Evolutionary conservation across 331 rosid genomes (phyloP), one percentile per base, ranked within the genome.

Genomic region (Quercus phellos): DNA sequence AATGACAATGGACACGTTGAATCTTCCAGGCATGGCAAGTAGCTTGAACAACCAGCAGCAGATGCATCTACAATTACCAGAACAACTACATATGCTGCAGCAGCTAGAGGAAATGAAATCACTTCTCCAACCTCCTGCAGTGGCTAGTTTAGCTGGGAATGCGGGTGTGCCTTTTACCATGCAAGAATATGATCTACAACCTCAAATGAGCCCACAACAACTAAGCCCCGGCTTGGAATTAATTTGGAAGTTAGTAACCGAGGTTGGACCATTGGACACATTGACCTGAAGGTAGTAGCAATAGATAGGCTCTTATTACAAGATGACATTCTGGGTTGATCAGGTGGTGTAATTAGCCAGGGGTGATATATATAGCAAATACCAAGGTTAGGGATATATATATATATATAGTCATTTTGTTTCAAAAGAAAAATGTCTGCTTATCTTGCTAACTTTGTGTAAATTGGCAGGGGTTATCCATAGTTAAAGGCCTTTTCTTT

Each of bases 81-180:
- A 21, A 51, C 74, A n/a, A 56, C 73, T 6, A 29, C 29, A 10
- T 34, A 34, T 53, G 74, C n/a, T 22, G 56, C 78, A 30, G 54
- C 78, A 38, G 24, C 74, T 26, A 51, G 76, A 72, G 74, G 77
- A 78, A n/a, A 19, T 38, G 59, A 35, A 66, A 53, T 26, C 72
- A 51, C 54, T 72, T 13, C 78, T 24, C 55, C 61, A 27, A 72
- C 74, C 72, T 17, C 73, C 10, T 19, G 29, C 9, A 14, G 56
- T 22, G 67, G 34, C 58, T 43, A 59, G n/a, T 71, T 55, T 56
- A 4, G 42, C 71, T 10, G 42, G 51, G 46, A 72, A 51, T 70
- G 79, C 4, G 12, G 80, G 71, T 21, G 61, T 84, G 66, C 26
- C 83, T 43, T 59, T 69, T 29, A 55, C 30, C 60, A 8, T 63